Evolutionary conservation across 805 yeast genomes (phyloP).

Genomic region (Diddensiella santjacobensis): DNA sequence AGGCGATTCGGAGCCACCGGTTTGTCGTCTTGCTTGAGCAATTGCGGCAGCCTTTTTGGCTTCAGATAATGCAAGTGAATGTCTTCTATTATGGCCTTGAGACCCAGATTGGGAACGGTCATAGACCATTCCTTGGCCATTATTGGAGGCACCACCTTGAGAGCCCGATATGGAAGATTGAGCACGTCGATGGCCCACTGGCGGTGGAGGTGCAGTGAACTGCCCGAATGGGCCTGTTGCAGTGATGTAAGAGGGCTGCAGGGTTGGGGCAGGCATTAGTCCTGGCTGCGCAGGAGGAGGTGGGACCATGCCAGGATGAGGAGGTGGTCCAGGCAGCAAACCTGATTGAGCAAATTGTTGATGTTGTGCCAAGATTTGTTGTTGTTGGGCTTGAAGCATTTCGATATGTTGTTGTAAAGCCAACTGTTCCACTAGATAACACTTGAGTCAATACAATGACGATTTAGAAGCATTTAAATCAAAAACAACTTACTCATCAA

Average conservation of each 20-base stretch:
- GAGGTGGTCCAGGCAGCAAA: constrained; percentile 22
- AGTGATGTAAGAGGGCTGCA: constrained; percentile 20
- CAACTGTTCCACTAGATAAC: constrained; percentile 52
- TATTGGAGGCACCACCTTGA: not conserved
- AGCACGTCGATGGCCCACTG: constrained; percentile 33
- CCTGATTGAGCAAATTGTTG: constrained; percentile 39
- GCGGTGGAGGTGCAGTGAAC: constrained; percentile 23
- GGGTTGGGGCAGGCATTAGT: constrained; percentile 20
- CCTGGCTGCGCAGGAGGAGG: constrained; percentile 16
- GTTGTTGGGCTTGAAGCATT: constrained; percentile 86
- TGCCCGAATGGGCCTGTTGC: constrained; percentile 27
- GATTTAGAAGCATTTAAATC: not conserved
- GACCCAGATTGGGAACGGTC: constrained; percentile 3
- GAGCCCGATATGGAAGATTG: constrained; percentile 29
- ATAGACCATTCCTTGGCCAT: not conserved
- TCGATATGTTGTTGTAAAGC: constrained; percentile 89
- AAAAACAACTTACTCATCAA: constrained; percentile 59
- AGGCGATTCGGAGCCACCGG: constrained; percentile 12
- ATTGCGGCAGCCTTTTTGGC: constrained; percentile 97
- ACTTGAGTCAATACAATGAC: not conserved
- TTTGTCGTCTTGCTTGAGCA: constrained; percentile 59
- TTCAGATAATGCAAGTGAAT: constrained; percentile 84
- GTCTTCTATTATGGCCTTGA: constrained; percentile 81
- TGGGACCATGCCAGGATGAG: constrained; percentile 29
- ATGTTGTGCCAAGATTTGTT: constrained; percentile 73